These are phyloP conservation scores for Dothistroma septosporum DNA, from an alignment of 2,329 filamentous ascomycete genomes.

Conservation along the genomic window DNA sequence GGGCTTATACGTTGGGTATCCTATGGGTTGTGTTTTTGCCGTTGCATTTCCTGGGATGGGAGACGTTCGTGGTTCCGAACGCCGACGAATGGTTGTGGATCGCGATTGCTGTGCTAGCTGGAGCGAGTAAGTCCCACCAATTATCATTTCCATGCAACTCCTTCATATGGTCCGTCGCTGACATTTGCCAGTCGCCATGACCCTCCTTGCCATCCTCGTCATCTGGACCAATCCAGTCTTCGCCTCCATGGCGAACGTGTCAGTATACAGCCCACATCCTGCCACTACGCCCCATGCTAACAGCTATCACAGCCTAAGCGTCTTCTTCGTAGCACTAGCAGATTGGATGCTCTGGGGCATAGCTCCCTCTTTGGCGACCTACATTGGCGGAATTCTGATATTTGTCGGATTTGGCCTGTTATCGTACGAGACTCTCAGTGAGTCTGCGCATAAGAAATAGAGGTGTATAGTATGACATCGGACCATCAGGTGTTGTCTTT, in stretches of 20 bases:
- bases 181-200: slow-evolving; percentile 28
- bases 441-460: slow-evolving; percentile 18
- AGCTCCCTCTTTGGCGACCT: slow-evolving; percentile 29
- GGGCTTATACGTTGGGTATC: slow-evolving; percentile 30
- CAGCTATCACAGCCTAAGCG: slow-evolving; percentile 21
- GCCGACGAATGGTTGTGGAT: slow-evolving; percentile 28
- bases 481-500: no score
- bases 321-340: slow-evolving; percentile 34
- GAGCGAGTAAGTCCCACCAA: slow-evolving; percentile 17
- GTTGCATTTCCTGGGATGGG: slow-evolving; percentile 30
- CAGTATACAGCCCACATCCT: slow-evolving; percentile 4
- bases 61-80: slow-evolving; percentile 29
- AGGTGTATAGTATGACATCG: not conserved
- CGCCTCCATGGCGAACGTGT: slow-evolving; percentile 34
- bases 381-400: slow-evolving; percentile 31
- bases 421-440: slow-evolving; percentile 29
- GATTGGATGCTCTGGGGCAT: slow-evolving; percentile 34
- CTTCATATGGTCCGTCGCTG: not conserved
- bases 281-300: slow-evolving; percentile 9
- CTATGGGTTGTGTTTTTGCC: slow-evolving; percentile 30
- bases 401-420: slow-evolving; percentile 32
- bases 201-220: slow-evolving; percentile 30
- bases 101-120: slow-evolving; percentile 29
- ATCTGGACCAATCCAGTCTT: slow-evolving; percentile 36
- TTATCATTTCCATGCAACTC: not conserved